phyloP scores from a whole-genome alignment of 805 yeast genomes.

The Nakazawaea sp. region DNA sequence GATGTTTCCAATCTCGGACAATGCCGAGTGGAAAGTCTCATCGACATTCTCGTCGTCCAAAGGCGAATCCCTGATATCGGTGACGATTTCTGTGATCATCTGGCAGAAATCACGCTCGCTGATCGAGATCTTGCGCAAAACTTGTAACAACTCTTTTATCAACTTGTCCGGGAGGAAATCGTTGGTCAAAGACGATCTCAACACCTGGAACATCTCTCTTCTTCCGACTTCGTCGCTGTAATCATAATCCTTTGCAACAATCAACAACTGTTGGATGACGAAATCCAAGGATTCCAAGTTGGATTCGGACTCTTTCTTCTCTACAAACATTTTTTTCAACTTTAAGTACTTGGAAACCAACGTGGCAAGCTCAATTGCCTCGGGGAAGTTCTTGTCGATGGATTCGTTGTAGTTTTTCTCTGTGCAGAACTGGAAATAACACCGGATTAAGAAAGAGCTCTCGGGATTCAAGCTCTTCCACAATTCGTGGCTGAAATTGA shows the following conservation, averaged over 20 bases:
- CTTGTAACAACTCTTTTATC: conserved; percentile 50
- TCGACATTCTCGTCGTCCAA: conserved; percentile 28
- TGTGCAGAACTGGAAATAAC: conserved; percentile 59
- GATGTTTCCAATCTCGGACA: conserved; percentile 25
- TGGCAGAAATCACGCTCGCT: conserved; percentile 81
- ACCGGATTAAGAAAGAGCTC: conserved; percentile 62
- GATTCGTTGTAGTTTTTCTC: conserved; percentile 43
- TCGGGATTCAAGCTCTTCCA: conserved; percentile 74
- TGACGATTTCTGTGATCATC: conserved; percentile 77
- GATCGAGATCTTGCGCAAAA: conserved; percentile 63
- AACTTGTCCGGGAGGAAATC: conserved; percentile 49
- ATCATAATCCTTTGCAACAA: conserved; percentile 66
- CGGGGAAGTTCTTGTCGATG: conserved; percentile 71
- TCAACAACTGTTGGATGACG: conserved; percentile 65
- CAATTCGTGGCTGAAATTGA: conserved; percentile 55
- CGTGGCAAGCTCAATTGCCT: conserved; percentile 63
- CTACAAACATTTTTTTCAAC: conserved; percentile 26
- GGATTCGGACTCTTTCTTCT: conserved; percentile 14
- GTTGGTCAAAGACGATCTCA: conserved; percentile 52
- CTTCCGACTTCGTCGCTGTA: conserved; percentile 89
- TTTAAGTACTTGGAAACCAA: conserved; percentile 50
- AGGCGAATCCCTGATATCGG: conserved; percentile 73
- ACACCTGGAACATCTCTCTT: conserved; percentile 57
- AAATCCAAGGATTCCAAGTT: conserved; percentile 56
- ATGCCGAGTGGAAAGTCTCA: conserved; percentile 41